A percentile compares a stretch with the other conserved stretches of the same genome.
These are phyloP conservation scores for Yarrowia sp. DNA, from an alignment of 805 yeast species.

Conservation along the genomic window DNA sequence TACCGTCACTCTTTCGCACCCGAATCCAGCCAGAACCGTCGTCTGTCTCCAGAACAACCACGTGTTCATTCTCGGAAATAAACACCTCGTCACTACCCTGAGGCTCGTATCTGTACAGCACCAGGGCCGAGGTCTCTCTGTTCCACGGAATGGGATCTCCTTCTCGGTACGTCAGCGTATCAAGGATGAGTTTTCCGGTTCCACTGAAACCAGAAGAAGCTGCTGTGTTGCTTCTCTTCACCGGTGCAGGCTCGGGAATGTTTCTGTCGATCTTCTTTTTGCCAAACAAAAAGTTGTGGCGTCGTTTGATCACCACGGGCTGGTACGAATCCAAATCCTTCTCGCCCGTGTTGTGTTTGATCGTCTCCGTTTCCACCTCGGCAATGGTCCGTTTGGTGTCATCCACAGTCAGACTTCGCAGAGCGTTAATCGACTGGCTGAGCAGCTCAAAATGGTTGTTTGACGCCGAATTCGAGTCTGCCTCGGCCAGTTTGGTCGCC, in stretches of 20 bases:
- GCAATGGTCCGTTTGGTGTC: constrained; percentile 71
- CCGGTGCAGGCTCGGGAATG: background rate
- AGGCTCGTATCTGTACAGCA: constrained; percentile 59
- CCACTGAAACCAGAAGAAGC: background rate
- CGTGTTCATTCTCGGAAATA: constrained; percentile 56
- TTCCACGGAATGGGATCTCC: constrained; percentile 6
- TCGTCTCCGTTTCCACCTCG: constrained; percentile 87
- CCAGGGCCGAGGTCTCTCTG: background rate
- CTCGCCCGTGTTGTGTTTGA: constrained; percentile 78
- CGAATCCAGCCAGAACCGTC: constrained; percentile 94
- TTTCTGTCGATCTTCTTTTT: constrained; percentile 25
- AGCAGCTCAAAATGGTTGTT: constrained; percentile 44
- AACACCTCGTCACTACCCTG: constrained; percentile 73
- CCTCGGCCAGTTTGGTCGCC: constrained; percentile 38
- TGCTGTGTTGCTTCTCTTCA: background rate
- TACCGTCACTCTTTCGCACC: constrained; percentile 49
- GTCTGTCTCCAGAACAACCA: constrained; percentile 61
- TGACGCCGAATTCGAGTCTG: background rate
- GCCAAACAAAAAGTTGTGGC: constrained; percentile 53
- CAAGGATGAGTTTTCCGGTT: constrained; percentile 25
- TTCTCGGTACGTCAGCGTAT: background rate
- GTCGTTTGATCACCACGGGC: constrained; percentile 46
- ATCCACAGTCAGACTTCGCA: constrained; percentile 63
- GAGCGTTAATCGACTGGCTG: constrained; percentile 39
- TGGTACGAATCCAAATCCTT: constrained; percentile 41